Conservation (phyloP, 139 green algal species). For the Closterium sp. region DNA sequence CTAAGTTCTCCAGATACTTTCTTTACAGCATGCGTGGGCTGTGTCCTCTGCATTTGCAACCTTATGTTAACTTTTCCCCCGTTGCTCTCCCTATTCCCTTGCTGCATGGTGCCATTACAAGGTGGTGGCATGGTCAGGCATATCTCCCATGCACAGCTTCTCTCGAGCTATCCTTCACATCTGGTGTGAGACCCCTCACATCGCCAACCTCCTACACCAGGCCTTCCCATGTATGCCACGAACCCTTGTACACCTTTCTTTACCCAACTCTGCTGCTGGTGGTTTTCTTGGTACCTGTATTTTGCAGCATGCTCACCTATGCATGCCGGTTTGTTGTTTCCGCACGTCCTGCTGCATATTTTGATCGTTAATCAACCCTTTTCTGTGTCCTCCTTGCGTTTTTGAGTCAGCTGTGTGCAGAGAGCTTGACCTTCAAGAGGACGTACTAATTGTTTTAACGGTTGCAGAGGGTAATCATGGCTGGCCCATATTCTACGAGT, state of each 20-base stretch:
- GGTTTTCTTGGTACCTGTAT: background rate
- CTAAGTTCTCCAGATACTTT: too few relatives aligned
- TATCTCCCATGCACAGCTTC: slow-evolving; percentile 31
- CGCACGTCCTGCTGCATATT: too few relatives aligned
- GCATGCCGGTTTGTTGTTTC: too few relatives aligned
- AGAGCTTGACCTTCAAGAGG: slow-evolving; percentile 29
- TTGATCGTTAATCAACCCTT: too few relatives aligned
- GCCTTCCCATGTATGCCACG: slow-evolving; percentile 16
- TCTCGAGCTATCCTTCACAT: slow-evolving; percentile 26
- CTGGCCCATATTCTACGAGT: slow-evolving; percentile 44
- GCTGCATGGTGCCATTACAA: background rate
- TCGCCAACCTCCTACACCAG: slow-evolving; percentile 27
- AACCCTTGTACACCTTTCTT: background rate
- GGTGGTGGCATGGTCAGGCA: slow-evolving; percentile 36
- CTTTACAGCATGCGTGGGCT: background rate
- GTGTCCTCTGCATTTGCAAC: background rate
- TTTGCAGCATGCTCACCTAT: background rate
- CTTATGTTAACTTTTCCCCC: too few relatives aligned
- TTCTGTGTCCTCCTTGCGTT: background rate
- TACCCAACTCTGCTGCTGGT: background rate
- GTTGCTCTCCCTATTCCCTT: background rate
- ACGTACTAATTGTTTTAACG: slow-evolving; percentile 43
- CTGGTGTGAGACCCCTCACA: slow-evolving; percentile 39
- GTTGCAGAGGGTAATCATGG: slow-evolving; percentile 27
- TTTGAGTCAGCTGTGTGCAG: slow-evolving; percentile 13